Evolutionary conservation across 805 yeast species (phyloP).

Genomic region (Saccharomycopsis oosterbeekiorum): DNA sequence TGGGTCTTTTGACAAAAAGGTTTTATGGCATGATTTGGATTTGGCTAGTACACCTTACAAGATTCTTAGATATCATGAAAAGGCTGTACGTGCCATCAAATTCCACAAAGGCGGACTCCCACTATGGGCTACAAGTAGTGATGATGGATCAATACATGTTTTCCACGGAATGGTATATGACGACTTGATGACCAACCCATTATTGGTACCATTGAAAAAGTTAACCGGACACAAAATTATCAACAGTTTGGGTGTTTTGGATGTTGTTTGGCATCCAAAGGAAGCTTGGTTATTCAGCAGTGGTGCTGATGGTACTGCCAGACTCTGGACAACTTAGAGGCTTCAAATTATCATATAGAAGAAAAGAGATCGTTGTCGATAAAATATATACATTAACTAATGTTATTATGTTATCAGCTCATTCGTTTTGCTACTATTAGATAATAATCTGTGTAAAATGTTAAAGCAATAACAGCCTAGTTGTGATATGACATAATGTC

Average conservation of each 20-base stretch:
- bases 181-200: conserved; percentile 88
- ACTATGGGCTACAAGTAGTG: conserved; percentile 87
- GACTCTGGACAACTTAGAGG: conserved; percentile 80
- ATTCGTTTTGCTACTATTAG: neutral
- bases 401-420: neutral
- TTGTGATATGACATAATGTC: neutral
- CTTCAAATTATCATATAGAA: no score
- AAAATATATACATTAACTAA: neutral
- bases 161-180: conserved; percentile 97
- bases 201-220: conserved; percentile 92
- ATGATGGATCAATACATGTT: conserved; percentile 86
- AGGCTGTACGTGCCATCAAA: conserved; percentile 80
- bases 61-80: conserved; percentile 87
- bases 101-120: conserved; percentile 86
- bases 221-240: conserved; percentile 80
- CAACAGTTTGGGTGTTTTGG: conserved; percentile 77
- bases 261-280: conserved; percentile 89
- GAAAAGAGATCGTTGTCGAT: neutral
- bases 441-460: neutral
- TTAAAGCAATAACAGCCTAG: no score
- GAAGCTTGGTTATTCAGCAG: conserved; percentile 98
- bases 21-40: conserved; percentile 95
- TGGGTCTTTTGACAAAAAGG: conserved; percentile 88
- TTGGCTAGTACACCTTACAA: conserved; percentile 84
- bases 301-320: conserved; percentile 94